Conservation (phyloP, 805 yeast genomes). For the Lipomyces japonicus region DNA sequence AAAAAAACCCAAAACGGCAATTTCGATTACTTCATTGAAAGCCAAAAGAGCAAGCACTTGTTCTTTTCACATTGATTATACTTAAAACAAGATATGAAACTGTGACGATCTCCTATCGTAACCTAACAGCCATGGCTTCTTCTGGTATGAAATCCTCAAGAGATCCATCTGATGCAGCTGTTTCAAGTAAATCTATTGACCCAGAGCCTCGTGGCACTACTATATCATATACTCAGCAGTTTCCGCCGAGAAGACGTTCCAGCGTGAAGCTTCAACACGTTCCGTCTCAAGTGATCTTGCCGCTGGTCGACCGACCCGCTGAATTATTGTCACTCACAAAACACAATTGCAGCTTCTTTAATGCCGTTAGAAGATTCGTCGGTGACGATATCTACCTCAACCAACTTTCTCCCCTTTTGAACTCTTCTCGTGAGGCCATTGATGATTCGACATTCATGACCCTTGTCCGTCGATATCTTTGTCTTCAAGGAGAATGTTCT, state of each 20-base stretch:
- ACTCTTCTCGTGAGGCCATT: constrained; percentile 6
- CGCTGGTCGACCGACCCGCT: constrained; percentile 22
- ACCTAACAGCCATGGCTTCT: no score
- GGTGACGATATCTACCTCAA: constrained; percentile 13
- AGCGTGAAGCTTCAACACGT: constrained; percentile 13
- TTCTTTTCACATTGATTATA: no score
- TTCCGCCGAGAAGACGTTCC: not conserved
- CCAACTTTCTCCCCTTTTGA: constrained; percentile 16
- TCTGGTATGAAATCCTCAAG: no score
- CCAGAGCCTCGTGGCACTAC: no score
- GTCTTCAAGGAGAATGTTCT: constrained; percentile 6
- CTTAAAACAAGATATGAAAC: no score
- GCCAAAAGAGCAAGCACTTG: no score
- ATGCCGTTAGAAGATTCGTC: constrained; percentile 12
- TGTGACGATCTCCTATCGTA: no score
- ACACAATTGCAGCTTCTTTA: constrained; percentile 18
- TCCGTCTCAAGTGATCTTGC: constrained; percentile 25
- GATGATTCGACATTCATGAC: constrained; percentile 17
- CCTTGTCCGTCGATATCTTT: constrained; percentile 9
- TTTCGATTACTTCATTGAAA: no score
- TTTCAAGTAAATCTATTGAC: no score
- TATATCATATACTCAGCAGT: no score
- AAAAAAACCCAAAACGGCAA: no score
- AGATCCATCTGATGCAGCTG: no score
- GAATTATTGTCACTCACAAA: constrained; percentile 15